phyloP scores from a whole-genome alignment of 208 protist genomes.

The Lotmaria passim region DNA sequence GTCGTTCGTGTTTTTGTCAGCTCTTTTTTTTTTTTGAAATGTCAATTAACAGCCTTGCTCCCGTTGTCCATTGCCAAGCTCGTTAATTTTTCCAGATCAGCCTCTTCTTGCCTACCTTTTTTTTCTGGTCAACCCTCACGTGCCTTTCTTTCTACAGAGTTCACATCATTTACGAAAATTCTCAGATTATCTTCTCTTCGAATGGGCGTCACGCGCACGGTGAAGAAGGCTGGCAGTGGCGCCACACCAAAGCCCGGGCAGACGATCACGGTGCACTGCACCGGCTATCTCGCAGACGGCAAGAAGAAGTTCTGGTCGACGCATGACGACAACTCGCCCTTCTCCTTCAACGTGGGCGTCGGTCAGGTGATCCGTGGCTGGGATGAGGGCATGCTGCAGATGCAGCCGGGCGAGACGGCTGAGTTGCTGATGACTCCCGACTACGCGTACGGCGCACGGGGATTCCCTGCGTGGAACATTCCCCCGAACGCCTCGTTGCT shows the following conservation, averaged over 20 bases:
- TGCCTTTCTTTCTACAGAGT: background rate
- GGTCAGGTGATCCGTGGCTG: constrained; percentile 95
- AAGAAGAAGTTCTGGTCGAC: constrained; percentile 93
- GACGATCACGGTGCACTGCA: constrained; percentile 88
- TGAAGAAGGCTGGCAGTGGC: constrained; percentile 73
- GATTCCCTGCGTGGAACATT: constrained; percentile 92
- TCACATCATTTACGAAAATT: constrained; percentile 23
- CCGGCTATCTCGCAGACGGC: constrained; percentile 84
- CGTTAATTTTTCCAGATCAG: too few species aligned
- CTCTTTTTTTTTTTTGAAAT: background rate
- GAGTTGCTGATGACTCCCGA: constrained; percentile 83
- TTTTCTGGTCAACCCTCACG: background rate
- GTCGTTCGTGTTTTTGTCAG: too few species aligned
- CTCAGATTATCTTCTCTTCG: constrained; percentile 25
- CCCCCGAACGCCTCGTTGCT: constrained; percentile 74
- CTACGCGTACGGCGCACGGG: constrained; percentile 85
- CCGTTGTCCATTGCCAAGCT: constrained; percentile 16
- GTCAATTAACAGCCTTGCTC: background rate
- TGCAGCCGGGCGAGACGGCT: constrained; percentile 81
- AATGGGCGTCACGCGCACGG: constrained; percentile 80
- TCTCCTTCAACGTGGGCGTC: constrained; percentile 90
- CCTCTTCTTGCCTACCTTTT: background rate
- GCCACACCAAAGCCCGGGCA: constrained; percentile 63
- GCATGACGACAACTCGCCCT: constrained; percentile 83
- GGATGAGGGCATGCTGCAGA: constrained; percentile 94